Evolutionary conservation across 495 filamentous ascomycete genomes (phyloP).

Genomic region (Penicillium cinerascens): DNA sequence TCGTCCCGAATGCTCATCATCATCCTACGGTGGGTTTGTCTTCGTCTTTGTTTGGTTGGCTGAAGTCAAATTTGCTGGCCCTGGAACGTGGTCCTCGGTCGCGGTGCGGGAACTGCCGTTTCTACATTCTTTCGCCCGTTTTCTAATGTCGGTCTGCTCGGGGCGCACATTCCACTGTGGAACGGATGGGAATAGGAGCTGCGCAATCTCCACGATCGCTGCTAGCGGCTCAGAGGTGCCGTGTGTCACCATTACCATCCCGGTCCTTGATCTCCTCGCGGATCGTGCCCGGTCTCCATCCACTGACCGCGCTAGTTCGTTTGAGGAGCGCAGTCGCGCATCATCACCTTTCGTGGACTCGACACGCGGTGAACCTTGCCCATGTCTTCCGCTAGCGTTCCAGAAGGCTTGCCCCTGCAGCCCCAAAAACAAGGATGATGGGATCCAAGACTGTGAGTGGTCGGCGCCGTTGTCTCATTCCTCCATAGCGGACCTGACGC

Average conservation of each 20-base stretch:
- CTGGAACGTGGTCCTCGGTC: not conserved
- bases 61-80: not conserved
- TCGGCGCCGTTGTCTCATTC: not conserved
- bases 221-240: slow-evolving; percentile 12
- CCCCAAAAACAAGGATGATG: not conserved
- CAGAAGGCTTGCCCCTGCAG: slow-evolving; percentile 21
- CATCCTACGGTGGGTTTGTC: too few species aligned
- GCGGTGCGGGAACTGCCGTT: not conserved
- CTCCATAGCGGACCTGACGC: not conserved
- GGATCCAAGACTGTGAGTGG: not conserved
- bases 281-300: slow-evolving; percentile 6
- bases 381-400: slow-evolving; percentile 18
- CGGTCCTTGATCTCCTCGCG: not conserved
- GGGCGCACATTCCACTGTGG: slow-evolving; percentile 4
- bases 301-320: slow-evolving; percentile 4
- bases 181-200: not conserved
- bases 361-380: slow-evolving; percentile 6
- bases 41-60: not conserved
- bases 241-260: slow-evolving; percentile 8
- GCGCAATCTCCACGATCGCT: slow-evolving; percentile 17
- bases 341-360: slow-evolving; percentile 7
- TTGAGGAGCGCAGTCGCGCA: slow-evolving; percentile 1
- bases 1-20: not conserved
- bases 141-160: not conserved
- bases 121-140: too few species aligned